Base-by-base conservation (phyloP, 2,329 filamentous ascomycete genomes). In the Lasiodiplodia hormozganensis region DNA sequence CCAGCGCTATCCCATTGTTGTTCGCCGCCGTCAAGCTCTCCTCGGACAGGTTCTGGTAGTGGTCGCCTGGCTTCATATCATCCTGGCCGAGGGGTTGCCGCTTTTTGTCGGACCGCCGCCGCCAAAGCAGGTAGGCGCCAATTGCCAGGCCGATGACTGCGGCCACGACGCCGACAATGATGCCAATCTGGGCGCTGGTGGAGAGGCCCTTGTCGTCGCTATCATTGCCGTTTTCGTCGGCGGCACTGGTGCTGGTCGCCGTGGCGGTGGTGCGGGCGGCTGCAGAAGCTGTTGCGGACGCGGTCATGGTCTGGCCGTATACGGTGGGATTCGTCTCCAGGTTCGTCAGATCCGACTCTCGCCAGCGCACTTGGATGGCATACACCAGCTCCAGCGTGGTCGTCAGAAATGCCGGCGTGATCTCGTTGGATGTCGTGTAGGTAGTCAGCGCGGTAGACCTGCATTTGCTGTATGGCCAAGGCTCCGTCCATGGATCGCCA, bases 281-380 rank as follows among this genome's bases (percentile, higher is more conserved):
- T 3, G 62, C 34, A 2, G 34, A 25, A 14, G 62, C 36, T 3
- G 62, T 38, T 4, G 28, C 10, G 16, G 60, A 12, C 4, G 40
- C 38, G 8, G 62, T 40, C 23, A 18, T 31, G 23, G 21, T 56
- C 38, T 65, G 47, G 16, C 62, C 62, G 43, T 16, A 51, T 7
- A 65, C 62, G 16, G 62, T 65, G 4, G 62, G 62, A 25, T 65
- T 65, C 7, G 62, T 65, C 11, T 53, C 62, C 8, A 65, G 49
- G 18, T 11, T 23, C 1, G 47, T 14, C n/a, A 65, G 49, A n/a
- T 65, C 62, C 10, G 38, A 18, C 2, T n/a, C 21, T 12, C 23
- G 62, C 62, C 62, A 65, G 62, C 62, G 62, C 6, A 65, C 62
- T 18, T 65, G 62, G 21, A 65, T 40, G 23, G 62, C 62, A 11